Conservation (phyloP, 179 eudicot species). For the Carnegiea gigantea region DNA sequence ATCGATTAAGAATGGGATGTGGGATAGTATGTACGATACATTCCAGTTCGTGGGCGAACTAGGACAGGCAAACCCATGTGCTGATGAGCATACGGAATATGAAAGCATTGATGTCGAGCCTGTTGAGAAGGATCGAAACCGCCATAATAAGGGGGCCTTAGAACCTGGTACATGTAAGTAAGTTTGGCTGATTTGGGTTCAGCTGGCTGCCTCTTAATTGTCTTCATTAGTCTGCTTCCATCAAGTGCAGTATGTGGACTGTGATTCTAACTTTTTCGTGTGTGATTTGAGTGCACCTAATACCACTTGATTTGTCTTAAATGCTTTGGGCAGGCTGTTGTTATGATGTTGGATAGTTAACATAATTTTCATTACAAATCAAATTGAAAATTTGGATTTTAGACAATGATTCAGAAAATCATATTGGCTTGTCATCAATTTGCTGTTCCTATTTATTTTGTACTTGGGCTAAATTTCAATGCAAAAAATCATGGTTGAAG, state of each 20-base stretch:
- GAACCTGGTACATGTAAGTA: conserved; percentile 46
- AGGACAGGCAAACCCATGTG: conserved; percentile 29
- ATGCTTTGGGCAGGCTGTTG: not conserved
- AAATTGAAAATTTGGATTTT: no score
- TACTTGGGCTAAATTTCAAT: no score
- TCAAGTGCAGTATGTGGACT: not conserved
- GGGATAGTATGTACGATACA: conserved; percentile 87
- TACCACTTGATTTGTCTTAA: not conserved
- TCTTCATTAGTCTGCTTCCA: not conserved
- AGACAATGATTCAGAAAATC: no score
- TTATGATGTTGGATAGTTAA: not conserved
- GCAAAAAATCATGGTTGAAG: no score
- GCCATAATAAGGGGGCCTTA: conserved; percentile 13
- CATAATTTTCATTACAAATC: not conserved
- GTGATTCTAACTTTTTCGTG: not conserved
- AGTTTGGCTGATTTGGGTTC: not conserved
- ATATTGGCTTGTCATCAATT: no score
- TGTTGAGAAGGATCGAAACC: conserved; percentile 34
- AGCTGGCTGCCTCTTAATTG: not conserved
- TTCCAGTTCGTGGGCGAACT: conserved; percentile 50
- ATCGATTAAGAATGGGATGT: conserved; percentile 74
- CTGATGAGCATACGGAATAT: conserved; percentile 32
- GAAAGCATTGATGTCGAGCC: conserved; percentile 60
- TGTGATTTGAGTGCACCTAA: not conserved
- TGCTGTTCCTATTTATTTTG: no score